These are phyloP conservation scores for Diaporthe citriasiana DNA, from an alignment of 2,329 filamentous ascomycete genomes.

Conservation along the genomic window DNA sequence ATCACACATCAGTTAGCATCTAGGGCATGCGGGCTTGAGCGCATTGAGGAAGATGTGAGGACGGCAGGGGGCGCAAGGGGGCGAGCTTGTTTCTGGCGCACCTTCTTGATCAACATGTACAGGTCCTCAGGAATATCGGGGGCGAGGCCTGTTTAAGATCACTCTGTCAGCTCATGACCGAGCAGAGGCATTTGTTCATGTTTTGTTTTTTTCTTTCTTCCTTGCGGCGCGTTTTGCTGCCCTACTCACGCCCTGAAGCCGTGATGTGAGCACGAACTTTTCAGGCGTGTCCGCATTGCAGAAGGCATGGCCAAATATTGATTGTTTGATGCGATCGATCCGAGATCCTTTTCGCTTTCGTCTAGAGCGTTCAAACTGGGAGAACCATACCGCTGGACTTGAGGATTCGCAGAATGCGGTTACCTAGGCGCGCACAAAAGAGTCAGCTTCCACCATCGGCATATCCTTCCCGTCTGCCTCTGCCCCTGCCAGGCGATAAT, in stretches of 20 bases:
- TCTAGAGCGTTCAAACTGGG: conserved; percentile 25
- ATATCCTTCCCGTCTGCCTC: background rate
- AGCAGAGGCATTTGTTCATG: conserved; percentile 78
- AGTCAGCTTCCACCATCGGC: conserved; percentile 27
- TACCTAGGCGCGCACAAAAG: conserved; percentile 73
- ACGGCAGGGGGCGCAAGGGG: background rate
- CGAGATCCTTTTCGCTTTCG: background rate
- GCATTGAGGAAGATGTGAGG: background rate
- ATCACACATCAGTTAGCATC: conserved; percentile 41
- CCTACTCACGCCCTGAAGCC: conserved; percentile 38
- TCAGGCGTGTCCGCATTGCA: conserved; percentile 46
- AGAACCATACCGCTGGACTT: conserved; percentile 92
- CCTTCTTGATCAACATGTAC: conserved; percentile 99
- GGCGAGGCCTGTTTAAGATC: conserved; percentile 91
- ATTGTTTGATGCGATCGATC: background rate
- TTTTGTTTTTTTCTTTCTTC: no score
- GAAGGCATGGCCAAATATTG: conserved; percentile 3
- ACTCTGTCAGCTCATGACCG: conserved; percentile 94
- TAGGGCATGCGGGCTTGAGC: background rate
- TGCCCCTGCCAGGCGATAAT: background rate
- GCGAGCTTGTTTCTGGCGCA: conserved; percentile 53
- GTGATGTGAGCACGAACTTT: conserved; percentile 46
- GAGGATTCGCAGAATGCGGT: conserved; percentile 99
- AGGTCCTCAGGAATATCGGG: conserved; percentile 99
- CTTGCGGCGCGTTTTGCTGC: conserved; percentile 28